Conservation (phyloP, 257 asterid genomes). For the Fraxinus americana region DNA sequence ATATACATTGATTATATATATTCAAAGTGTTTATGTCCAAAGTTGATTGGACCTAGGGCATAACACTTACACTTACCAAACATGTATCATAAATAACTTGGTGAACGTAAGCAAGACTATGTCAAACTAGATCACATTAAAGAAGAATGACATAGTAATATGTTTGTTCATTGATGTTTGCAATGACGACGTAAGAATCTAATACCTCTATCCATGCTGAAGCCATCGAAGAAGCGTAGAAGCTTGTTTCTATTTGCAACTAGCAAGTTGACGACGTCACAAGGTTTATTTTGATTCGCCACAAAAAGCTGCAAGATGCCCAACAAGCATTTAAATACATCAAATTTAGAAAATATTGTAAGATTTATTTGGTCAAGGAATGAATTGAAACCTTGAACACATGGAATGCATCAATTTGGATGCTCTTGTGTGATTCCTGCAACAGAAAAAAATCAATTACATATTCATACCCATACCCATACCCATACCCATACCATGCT, state of each 20-base stretch:
- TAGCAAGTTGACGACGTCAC: conserved; percentile 64
- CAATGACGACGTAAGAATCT: not conserved
- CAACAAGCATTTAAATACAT: not conserved
- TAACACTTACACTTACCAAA: no score
- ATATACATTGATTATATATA: no score
- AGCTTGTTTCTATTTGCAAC: conserved; percentile 75
- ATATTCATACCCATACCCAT: not conserved
- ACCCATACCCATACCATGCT: not conserved
- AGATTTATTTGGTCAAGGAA: not conserved
- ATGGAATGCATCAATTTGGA: conserved; percentile 83
- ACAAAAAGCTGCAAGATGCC: conserved; percentile 69
- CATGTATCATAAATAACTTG: no score
- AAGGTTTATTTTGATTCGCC: conserved; percentile 82
- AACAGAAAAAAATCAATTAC: conserved; percentile 13
- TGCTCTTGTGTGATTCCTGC: conserved; percentile 92
- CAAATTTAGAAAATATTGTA: not conserved
- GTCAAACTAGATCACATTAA: not conserved
- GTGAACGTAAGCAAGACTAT: not conserved
- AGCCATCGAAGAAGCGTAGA: conserved; percentile 57
- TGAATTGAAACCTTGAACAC: conserved; percentile 73
- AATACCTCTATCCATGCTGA: conserved; percentile 70
- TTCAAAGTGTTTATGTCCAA: no score
- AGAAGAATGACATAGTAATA: not conserved
- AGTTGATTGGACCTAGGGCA: no score
- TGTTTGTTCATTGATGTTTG: no score